Evolutionary conservation across 164 flowering plant species (phyloP), one percentile per base, ranked within the genome.

Genomic region (Malania oleifera): DNA sequence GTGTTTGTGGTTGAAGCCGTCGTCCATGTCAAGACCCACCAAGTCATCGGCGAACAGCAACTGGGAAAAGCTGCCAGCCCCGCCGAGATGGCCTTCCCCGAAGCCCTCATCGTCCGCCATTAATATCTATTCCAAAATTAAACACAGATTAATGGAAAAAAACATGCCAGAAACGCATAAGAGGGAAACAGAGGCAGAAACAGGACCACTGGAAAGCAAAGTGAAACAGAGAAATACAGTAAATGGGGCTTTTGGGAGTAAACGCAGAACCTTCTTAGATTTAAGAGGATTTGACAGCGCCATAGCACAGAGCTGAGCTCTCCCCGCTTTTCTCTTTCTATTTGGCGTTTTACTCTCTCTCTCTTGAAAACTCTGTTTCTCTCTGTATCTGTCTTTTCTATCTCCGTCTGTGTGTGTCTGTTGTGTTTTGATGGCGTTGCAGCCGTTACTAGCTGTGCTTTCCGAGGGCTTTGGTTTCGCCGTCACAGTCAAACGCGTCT

Each of bases 401-500:
- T 38, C 1, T 38, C 2, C 2, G 1, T 38, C 14, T 12, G 13
- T 2, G 13, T 11, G 41, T 38, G 46, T 43, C 3, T 20, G 8
- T 43, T 17, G 10, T 44, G 47, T 22, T 34, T 41, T 47, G 37
- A 8, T 61, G 58, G 59, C 50, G 62, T 72, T 24, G n/a, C 54
- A 56, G 24, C 37, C 61, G 59, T 63, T 60, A 31, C 65, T 15
- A 1, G 43, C 27, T 39, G 55, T 11, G 22, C 12, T 40, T 64
- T 65, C 63, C 73, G 62, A 69, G 25, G 70, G 59, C 54, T 67
- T 70, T 63, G 77, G 68, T 77, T 74, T 66, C 68, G 72, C 67
- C 66, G 72, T 61, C 54, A 47, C 54, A 57, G 82, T 78, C 81
- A 78, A 80, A 73, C 57, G 81, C 70, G 59, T 73, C 65, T 65